A percentile compares a stretch with the other conserved stretches of the same genome.
phyloP scores from a whole-genome alignment of 1,284 basidiomycete species.

The Coriolopsis trogii region DNA sequence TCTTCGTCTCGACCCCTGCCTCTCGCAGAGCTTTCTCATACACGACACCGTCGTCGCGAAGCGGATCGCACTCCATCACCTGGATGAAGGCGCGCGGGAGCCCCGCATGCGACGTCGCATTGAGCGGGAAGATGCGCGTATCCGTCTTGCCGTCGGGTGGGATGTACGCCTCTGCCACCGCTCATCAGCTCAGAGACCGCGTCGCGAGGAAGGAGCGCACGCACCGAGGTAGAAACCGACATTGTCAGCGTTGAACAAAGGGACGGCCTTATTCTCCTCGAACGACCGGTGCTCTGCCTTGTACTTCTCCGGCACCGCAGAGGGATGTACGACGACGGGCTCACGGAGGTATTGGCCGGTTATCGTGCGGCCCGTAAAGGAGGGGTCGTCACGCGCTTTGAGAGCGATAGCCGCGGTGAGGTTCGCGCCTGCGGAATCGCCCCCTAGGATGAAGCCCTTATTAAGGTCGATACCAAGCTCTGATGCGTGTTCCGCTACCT shows the following conservation, averaged over 20 bases:
- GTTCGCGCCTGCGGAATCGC: slow-evolving; percentile 29
- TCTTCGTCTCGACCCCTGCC: slow-evolving; percentile 23
- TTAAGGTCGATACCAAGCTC: slow-evolving; percentile 6
- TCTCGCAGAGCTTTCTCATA: slow-evolving; percentile 27
- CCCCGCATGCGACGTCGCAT: slow-evolving; percentile 16
- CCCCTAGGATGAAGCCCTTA: slow-evolving; percentile 30
- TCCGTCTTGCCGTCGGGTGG: neutral
- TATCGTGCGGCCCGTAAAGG: slow-evolving; percentile 14
- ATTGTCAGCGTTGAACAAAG: slow-evolving; percentile 6
- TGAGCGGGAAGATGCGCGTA: neutral
- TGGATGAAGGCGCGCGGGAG: slow-evolving; percentile 29
- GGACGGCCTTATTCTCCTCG: slow-evolving; percentile 25
- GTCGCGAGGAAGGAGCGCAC: neutral
- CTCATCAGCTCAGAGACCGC: neutral
- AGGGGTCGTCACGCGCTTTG: slow-evolving; percentile 25
- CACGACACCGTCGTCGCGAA: slow-evolving; percentile 30
- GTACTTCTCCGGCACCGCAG: slow-evolving; percentile 17
- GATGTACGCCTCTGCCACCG: neutral
- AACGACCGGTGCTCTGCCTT: slow-evolving; percentile 25
- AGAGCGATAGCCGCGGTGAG: slow-evolving; percentile 22
- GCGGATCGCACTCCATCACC: slow-evolving; percentile 24
- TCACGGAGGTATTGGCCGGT: slow-evolving; percentile 20
- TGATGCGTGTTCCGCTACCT: slow-evolving; percentile 7
- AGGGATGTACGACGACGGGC: slow-evolving; percentile 14
- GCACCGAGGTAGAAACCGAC: neutral